phyloP scores from a whole-genome alignment of 164 flowering plant genomes.

The Magnolia officinalis region DNA sequence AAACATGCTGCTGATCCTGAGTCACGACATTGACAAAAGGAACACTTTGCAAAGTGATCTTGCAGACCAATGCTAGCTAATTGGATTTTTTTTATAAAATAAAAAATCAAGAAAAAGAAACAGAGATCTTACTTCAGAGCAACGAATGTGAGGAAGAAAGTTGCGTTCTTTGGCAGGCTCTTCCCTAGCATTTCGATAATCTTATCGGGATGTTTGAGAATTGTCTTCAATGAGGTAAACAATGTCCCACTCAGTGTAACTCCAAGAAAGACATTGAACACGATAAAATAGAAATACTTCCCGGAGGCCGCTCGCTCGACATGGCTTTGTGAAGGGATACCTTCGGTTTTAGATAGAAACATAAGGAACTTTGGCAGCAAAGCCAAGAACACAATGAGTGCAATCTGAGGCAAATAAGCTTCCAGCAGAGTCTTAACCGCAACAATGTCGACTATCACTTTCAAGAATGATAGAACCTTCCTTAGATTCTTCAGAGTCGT shows the following conservation, averaged over 20 bases:
- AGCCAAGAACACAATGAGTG: conserved; percentile 73
- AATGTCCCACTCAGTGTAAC: conserved; percentile 76
- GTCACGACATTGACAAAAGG: no score
- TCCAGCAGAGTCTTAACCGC: conserved; percentile 66
- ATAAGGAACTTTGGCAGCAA: conserved; percentile 74
- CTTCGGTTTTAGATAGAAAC: conserved; percentile 76
- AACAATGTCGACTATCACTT: conserved; percentile 43
- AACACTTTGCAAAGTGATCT: no score
- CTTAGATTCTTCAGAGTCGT: conserved; percentile 70
- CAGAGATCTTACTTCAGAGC: conserved; percentile 72
- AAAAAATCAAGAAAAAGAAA: background rate
- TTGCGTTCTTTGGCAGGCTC: conserved; percentile 74
- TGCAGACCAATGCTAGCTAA: no score
- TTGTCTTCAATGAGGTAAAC: conserved; percentile 46
- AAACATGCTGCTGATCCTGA: no score
- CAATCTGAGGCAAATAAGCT: conserved; percentile 92
- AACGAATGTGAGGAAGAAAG: conserved; percentile 88
- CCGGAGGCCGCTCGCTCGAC: conserved; percentile 85
- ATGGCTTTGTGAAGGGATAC: conserved; percentile 77
- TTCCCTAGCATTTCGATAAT: conserved; percentile 41
- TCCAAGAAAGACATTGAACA: conserved; percentile 88
- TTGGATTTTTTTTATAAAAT: no score
- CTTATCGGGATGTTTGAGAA: conserved; percentile 45
- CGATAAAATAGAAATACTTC: conserved; percentile 80
- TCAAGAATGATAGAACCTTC: conserved; percentile 70